A percentile compares a stretch with the other conserved stretches of the same genome.
Conservation (phyloP, 2,329 filamentous ascomycete species). For the Xylariaceae sp. region DNA sequence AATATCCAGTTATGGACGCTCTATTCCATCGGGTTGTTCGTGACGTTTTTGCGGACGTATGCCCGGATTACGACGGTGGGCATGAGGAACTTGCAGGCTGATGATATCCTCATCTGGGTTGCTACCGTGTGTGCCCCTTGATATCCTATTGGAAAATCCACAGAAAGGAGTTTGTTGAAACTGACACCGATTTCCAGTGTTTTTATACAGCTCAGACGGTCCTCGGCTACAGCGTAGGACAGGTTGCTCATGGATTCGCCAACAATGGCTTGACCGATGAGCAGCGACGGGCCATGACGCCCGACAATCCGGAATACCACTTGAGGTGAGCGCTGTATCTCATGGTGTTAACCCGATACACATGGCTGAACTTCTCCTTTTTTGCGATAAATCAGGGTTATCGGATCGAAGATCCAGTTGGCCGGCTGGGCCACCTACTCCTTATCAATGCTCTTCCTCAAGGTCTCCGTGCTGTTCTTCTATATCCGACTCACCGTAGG, state of each 20-base stretch:
- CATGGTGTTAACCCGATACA: not conserved
- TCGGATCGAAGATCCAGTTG: slow-evolving; percentile 48
- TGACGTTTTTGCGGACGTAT: slow-evolving; percentile 36
- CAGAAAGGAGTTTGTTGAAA: not conserved
- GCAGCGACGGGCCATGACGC: slow-evolving; percentile 39
- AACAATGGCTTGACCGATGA: slow-evolving; percentile 52
- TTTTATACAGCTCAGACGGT: slow-evolving; percentile 47
- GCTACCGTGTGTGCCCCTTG: slow-evolving; percentile 30
- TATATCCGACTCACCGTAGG: slow-evolving; percentile 45
- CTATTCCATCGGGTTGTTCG: slow-evolving; percentile 31
- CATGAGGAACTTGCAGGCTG: slow-evolving; percentile 30
- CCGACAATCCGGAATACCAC: slow-evolving; percentile 40
- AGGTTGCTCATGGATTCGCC: slow-evolving; percentile 43
- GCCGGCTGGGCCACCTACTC: slow-evolving; percentile 52
- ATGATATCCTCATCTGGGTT: slow-evolving; percentile 35
- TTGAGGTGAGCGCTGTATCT: slow-evolving; percentile 21
- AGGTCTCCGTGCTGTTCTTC: slow-evolving; percentile 50
- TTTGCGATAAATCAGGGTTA: not conserved
- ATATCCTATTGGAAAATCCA: not conserved
- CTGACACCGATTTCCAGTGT: slow-evolving; percentile 33
- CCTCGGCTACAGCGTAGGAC: slow-evolving; percentile 45
- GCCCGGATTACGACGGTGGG: slow-evolving; percentile 33
- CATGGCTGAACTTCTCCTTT: slow-evolving; percentile 1
- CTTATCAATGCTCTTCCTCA: slow-evolving; percentile 47
- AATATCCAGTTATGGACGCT: slow-evolving; percentile 36